phyloP scores from a whole-genome alignment of 2,329 filamentous ascomycete species.

The Diaporthe citrichinensis region DNA sequence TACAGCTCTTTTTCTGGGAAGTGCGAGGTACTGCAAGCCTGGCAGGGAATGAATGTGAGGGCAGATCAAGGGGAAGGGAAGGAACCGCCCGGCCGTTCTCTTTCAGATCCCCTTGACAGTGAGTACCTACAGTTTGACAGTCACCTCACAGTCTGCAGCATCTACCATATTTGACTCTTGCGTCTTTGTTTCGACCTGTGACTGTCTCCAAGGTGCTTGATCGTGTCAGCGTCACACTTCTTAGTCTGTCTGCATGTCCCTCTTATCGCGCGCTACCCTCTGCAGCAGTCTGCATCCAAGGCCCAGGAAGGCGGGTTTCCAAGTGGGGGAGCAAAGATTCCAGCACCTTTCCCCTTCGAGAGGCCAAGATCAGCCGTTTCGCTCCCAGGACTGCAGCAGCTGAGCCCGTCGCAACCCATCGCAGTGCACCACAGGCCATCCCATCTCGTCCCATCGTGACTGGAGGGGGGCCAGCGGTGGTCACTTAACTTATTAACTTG shows the following conservation, averaged over 20 bases:
- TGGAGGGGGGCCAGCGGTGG: neutral
- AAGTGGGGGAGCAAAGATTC: conserved; percentile 25
- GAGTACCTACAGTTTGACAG: neutral
- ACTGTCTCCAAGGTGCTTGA: neutral
- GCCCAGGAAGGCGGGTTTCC: conserved; percentile 7
- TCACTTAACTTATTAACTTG: neutral
- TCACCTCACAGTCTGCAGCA: neutral
- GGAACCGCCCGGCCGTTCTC: neutral
- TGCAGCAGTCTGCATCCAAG: neutral
- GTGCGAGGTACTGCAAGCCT: neutral
- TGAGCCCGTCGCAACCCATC: conserved; percentile 1
- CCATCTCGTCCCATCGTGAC: conserved; percentile 7
- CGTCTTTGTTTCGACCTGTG: neutral
- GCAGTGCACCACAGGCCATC: neutral
- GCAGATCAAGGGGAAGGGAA: neutral
- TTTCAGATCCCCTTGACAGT: neutral
- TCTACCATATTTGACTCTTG: neutral
- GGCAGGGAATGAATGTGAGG: neutral
- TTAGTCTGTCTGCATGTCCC: neutral
- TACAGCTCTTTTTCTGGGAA: neutral
- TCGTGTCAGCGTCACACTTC: conserved; percentile 1
- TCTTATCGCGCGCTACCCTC: conserved; percentile 9
- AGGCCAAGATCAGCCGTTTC: conserved; percentile 24
- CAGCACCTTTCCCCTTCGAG: neutral
- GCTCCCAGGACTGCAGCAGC: conserved; percentile 15